Base-by-base conservation (phyloP, 2,329 filamentous ascomycete genomes). In the Fusarium stilboides region DNA sequence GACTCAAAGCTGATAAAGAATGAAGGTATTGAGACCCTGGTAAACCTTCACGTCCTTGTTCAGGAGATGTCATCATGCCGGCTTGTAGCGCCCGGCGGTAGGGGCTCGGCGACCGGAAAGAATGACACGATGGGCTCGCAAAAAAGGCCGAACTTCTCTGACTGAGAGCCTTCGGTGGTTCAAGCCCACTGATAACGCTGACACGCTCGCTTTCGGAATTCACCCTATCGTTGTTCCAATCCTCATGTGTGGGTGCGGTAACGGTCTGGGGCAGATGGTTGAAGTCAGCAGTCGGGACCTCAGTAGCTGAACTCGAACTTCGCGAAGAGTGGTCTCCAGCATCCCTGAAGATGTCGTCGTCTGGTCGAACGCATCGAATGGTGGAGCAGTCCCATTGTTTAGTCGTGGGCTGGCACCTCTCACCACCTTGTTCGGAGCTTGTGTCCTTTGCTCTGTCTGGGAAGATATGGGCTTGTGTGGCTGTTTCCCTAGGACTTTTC, bases 81-180 rank as follows among this genome's bases (percentile, higher is more conserved):
- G 82, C 80, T 44, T 80, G 82, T 33, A 89, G 71, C 4, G 83
- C 84, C 26, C 83, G 83, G 5, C 87, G 83, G 68, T 86, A 90
- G 1, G 87, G 86, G 55, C 87, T 89, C 26, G 82, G 78, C 1
- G 85, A 85, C 28, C 86, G 81, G 62, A 88, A 87, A 1, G 88
- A 76, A 62, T 86, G 83, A 17, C 81, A 82, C 2, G 80, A 77
- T 3, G 84, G 83, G 44, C 86, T 88, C 2, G 82, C 84, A 68
- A 87, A 87, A 68, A 87, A 86, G 0, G 81, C 82, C 2, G 85
- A 85, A 60, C 80, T 83, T 22, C 82, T 79, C 50, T 83, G 78
- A 0, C 80, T 81, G 8, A 83, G 62, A 0, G 77, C 69, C 42
- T 74, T 79, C 3, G 69, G 62, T 3, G 69, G 63, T 22, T 74